These are phyloP conservation scores for Solanum chaucha DNA, from an alignment of 257 asterid genomes.

Conservation along the genomic window DNA sequence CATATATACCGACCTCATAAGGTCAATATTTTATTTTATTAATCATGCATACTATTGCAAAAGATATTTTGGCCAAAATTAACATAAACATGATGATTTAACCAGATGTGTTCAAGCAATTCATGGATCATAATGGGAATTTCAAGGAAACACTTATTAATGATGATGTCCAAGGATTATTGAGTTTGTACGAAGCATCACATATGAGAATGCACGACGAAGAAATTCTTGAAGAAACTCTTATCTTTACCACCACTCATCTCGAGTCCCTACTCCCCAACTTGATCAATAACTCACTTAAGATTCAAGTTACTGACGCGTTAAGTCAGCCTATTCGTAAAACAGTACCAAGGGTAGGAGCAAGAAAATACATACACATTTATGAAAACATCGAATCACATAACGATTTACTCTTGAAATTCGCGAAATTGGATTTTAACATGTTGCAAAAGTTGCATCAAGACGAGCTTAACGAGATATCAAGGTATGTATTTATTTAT, in stretches of 20 bases:
- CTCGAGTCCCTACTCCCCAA: background rate
- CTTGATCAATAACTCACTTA: background rate
- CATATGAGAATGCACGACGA: slow-evolving; percentile 4
- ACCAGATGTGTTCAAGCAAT: slow-evolving; percentile 6
- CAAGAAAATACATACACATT: slow-evolving; percentile 3
- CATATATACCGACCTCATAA: no score
- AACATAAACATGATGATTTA: no score
- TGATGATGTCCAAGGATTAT: slow-evolving; percentile 4
- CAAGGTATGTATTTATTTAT: background rate
- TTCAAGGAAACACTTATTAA: background rate
- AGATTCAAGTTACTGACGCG: slow-evolving; percentile 5
- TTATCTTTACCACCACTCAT: slow-evolving; percentile 1
- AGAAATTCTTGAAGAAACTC: slow-evolving; percentile 17
- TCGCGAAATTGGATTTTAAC: slow-evolving; percentile 20
- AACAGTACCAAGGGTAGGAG: slow-evolving; percentile 8
- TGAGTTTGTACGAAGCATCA: slow-evolving; percentile 23
- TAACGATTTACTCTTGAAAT: background rate
- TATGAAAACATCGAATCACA: slow-evolving; percentile 6
- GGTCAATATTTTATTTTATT: no score
- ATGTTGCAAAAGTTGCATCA: slow-evolving; percentile 7
- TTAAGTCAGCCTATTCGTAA: slow-evolving; percentile 7
- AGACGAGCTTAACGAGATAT: background rate
- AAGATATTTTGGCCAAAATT: no score
- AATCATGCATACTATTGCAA: no score
- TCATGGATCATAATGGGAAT: slow-evolving; percentile 5